Evolutionary conservation across 192 early-diverging fungal species (phyloP).

Genomic region (Coemansia biformis): DNA sequence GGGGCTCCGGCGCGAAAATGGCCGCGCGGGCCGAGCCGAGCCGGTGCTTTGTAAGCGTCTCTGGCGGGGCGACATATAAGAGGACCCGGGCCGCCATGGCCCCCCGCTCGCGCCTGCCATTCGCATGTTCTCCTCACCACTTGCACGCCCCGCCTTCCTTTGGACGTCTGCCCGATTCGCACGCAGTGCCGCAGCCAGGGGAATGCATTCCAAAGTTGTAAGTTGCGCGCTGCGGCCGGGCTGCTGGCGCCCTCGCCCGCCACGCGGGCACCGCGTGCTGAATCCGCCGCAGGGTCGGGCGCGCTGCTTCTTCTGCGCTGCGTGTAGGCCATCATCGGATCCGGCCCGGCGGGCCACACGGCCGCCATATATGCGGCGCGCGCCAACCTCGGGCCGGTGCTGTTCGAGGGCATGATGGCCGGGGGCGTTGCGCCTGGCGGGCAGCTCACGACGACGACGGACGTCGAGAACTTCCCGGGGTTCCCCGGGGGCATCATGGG

Average conservation of each 20-base stretch:
- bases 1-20: background rate
- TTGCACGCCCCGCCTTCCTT: too few relatives aligned
- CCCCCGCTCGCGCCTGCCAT: too few relatives aligned
- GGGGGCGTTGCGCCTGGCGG: slow-evolving; percentile 75
- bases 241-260: background rate
- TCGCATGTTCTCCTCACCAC: too few relatives aligned
- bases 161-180: too few relatives aligned
- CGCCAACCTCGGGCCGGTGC: slow-evolving; percentile 85
- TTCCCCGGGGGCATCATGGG: slow-evolving; percentile 91
- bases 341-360: slow-evolving; percentile 95
- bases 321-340: slow-evolving; percentile 71
- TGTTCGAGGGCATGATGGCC: slow-evolving; percentile 97
- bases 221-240: background rate
- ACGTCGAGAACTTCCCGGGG: slow-evolving; percentile 94
- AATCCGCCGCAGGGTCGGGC: too few relatives aligned
- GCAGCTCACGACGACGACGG: slow-evolving; percentile 92
- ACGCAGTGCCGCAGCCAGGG: background rate
- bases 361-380: slow-evolving; percentile 94
- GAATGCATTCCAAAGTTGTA: slow-evolving; percentile 44
- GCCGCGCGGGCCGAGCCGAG: slow-evolving; percentile 1
- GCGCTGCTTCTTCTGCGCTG: too few relatives aligned
- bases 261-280: background rate
- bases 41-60: slow-evolving; percentile 1
- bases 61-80: too few relatives aligned
- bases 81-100: too few relatives aligned